phyloP scores from a whole-genome alignment of 352 stramenopile species.

The Phytophthora pinifolia region DNA sequence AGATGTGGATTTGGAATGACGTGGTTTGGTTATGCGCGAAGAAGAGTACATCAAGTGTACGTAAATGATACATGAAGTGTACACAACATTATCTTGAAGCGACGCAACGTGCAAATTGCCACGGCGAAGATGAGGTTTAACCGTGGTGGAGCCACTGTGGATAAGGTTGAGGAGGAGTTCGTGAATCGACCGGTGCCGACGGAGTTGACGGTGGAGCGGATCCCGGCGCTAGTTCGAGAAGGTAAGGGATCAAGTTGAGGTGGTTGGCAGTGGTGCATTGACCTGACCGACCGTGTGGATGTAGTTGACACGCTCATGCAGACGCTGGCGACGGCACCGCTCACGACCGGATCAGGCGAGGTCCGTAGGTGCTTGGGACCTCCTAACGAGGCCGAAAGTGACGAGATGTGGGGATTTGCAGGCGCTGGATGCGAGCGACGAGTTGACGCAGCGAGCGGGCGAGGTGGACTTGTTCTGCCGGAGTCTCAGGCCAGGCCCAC shows the following conservation, averaged over 20 bases:
- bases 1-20: constrained; percentile 3
- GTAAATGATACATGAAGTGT: background rate
- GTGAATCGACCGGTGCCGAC: background rate
- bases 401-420: constrained; percentile 9
- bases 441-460: constrained; percentile 37
- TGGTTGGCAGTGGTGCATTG: background rate
- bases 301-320: constrained; percentile 35
- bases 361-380: background rate
- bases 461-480: constrained; percentile 45
- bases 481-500: constrained; percentile 41
- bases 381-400: background rate
- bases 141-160: background rate
- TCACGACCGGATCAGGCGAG: constrained; percentile 9
- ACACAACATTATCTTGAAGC: constrained; percentile 20
- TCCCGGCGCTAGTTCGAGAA: constrained; percentile 49
- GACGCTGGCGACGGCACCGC: constrained; percentile 6
- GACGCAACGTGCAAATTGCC: background rate
- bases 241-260: constrained; percentile 21
- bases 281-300: background rate
- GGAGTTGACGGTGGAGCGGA: constrained; percentile 37
- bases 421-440: constrained; percentile 38
- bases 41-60: background rate
- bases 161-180: background rate
- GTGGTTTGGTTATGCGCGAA: background rate
- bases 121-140: background rate